These are phyloP conservation scores for Senna tora DNA, from an alignment of 306 rosid genomes.

Conservation along the genomic window DNA sequence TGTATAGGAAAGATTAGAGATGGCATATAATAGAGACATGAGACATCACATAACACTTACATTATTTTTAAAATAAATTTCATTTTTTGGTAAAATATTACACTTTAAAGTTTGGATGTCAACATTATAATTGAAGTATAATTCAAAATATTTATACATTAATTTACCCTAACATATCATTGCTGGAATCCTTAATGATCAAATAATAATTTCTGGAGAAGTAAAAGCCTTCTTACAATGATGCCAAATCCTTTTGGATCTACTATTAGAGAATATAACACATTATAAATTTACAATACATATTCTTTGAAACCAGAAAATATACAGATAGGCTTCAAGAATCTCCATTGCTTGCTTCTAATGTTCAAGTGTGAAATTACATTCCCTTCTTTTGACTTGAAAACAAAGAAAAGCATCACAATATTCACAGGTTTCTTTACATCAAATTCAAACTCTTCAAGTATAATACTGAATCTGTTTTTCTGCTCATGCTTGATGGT, in stretches of 20 bases:
- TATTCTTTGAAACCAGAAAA: slow-evolving; percentile 2
- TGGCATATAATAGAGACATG: too few relatives aligned
- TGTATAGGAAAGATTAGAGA: too few relatives aligned
- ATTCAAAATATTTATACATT: too few relatives aligned
- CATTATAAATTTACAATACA: background rate
- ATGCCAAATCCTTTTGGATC: background rate
- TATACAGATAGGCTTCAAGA: slow-evolving; percentile 43
- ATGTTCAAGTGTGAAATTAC: slow-evolving; percentile 35
- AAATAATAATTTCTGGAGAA: too few relatives aligned
- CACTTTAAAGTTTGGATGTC: too few relatives aligned
- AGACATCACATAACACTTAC: too few relatives aligned
- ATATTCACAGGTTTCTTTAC: slow-evolving; percentile 4
- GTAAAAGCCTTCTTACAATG: too few relatives aligned
- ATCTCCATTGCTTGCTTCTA: slow-evolving; percentile 48
- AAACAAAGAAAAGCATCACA: slow-evolving; percentile 66
- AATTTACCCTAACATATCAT: too few relatives aligned
- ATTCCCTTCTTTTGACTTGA: slow-evolving; percentile 48
- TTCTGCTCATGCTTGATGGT: slow-evolving; percentile 22
- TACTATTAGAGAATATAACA: background rate
- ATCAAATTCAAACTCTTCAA: background rate
- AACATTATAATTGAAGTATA: too few relatives aligned
- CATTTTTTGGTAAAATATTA: too few relatives aligned
- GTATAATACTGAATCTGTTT: background rate
- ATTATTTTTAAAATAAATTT: too few relatives aligned
- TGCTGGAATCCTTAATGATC: too few relatives aligned